These are phyloP conservation scores for Fomitopsis palustris DNA, from an alignment of 1,284 basidiomycete species.

Conservation along the genomic window DNA sequence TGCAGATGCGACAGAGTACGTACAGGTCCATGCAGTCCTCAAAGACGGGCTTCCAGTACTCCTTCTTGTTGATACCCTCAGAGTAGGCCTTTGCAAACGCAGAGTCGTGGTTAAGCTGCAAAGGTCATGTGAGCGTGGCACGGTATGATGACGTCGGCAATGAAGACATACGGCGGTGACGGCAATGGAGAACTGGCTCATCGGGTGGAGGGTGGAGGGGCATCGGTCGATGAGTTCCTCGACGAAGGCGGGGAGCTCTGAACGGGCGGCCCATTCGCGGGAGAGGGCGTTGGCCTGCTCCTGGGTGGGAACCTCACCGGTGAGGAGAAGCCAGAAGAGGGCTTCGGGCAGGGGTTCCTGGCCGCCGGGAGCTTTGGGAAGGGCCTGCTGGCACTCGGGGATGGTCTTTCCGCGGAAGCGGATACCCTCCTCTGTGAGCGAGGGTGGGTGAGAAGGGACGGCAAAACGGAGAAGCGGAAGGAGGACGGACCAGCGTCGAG, in stretches of 20 bases:
- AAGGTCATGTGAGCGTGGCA: constrained; percentile 8
- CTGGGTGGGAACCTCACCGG: constrained; percentile 87
- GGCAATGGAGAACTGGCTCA: constrained; percentile 95
- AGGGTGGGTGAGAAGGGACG: not conserved
- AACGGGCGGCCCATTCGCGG: constrained; percentile 89
- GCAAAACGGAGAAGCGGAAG: constrained; percentile 5
- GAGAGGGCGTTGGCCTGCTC: constrained; percentile 86
- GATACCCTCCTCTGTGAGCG: constrained; percentile 81
- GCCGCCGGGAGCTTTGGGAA: constrained; percentile 89
- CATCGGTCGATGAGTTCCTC: constrained; percentile 93
- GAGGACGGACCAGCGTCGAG: constrained; percentile 72
- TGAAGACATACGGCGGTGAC: constrained; percentile 79
- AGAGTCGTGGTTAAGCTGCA: constrained; percentile 91
- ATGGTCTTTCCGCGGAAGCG: constrained; percentile 94
- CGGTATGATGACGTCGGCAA: constrained; percentile 7
- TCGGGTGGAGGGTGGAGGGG: constrained; percentile 92
- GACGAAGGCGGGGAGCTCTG: constrained; percentile 86
- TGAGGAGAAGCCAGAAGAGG: constrained; percentile 94
- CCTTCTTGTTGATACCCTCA: constrained; percentile 90
- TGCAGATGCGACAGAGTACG: constrained; percentile 20
- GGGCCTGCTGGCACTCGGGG: constrained; percentile 80
- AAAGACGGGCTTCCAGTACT: constrained; percentile 96
- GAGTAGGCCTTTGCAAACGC: constrained; percentile 96
- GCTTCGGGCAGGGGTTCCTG: constrained; percentile 90
- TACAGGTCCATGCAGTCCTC: constrained; percentile 97